phyloP scores from a whole-genome alignment of 441 rosid species.

The Bocquillonia castaneifolia region DNA sequence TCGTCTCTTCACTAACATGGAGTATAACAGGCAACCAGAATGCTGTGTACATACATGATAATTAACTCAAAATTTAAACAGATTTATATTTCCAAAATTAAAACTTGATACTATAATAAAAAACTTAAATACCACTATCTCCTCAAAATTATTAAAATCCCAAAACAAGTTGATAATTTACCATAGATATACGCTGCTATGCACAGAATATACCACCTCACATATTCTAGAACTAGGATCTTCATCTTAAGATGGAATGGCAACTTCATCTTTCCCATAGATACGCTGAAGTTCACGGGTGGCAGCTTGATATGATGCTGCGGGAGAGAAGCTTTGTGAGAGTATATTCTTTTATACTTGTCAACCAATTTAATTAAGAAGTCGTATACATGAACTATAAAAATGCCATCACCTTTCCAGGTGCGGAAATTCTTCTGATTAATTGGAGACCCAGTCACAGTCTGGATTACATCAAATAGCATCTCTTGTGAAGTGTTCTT shows the following conservation, averaged over 20 bases:
- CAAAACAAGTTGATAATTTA: constrained; percentile 20
- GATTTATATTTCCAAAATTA: constrained; percentile 5
- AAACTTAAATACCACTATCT: constrained; percentile 14
- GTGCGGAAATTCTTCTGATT: constrained; percentile 55
- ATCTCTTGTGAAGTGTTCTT: constrained; percentile 56
- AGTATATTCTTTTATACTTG: neutral
- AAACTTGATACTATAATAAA: constrained; percentile 2
- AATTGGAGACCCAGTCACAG: constrained; percentile 51
- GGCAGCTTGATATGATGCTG: constrained; percentile 66
- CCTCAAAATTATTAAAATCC: constrained; percentile 26
- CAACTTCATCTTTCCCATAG: constrained; percentile 53
- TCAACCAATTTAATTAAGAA: neutral
- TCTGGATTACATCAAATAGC: constrained; percentile 57
- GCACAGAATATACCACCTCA: constrained; percentile 28
- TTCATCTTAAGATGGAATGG: constrained; percentile 34
- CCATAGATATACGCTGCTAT: constrained; percentile 23
- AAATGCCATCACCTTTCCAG: constrained; percentile 55
- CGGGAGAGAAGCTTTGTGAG: constrained; percentile 6
- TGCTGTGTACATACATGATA: neutral
- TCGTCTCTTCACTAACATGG: neutral
- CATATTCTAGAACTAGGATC: constrained; percentile 19
- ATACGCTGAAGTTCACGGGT: constrained; percentile 71
- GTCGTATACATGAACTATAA: neutral
- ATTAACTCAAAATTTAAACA: neutral
- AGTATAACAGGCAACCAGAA: neutral